These are phyloP conservation scores for Aspergillus ostianus DNA, from an alignment of 495 filamentous ascomycete genomes.

Conservation along the genomic window DNA sequence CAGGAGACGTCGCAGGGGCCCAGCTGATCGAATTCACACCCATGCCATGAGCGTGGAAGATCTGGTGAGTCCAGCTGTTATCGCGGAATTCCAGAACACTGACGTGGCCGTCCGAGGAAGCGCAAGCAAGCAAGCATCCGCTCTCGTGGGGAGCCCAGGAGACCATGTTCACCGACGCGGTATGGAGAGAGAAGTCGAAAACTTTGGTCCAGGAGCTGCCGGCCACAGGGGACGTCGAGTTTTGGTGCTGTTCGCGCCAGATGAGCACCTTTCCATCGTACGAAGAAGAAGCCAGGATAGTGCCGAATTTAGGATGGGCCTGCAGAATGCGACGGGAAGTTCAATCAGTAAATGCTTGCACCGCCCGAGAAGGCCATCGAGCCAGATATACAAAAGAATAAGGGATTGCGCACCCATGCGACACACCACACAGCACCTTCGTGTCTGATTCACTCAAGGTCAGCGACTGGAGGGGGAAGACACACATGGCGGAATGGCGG, in stretches of 20 bases:
- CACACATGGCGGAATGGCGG: neutral
- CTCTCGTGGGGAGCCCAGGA: conserved; percentile 96
- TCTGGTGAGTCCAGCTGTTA: conserved; percentile 78
- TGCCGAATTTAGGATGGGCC: conserved; percentile 97
- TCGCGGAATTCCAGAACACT: conserved; percentile 95
- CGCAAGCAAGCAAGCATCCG: conserved; percentile 91
- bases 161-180: conserved; percentile 92
- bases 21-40: conserved; percentile 95
- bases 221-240: conserved; percentile 41
- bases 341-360: conserved; percentile 3
- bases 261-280: conserved; percentile 98
- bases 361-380: neutral
- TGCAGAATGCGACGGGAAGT: conserved; percentile 20
- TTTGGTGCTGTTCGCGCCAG: conserved; percentile 81
- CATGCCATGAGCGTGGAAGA: conserved; percentile 87
- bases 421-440: conserved; percentile 96
- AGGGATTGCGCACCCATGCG: conserved; percentile 64
- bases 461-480: conserved; percentile 10
- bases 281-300: conserved; percentile 88
- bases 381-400: neutral
- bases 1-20: conserved; percentile 81
- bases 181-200: conserved; percentile 87
- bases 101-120: conserved; percentile 88
- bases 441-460: conserved; percentile 55
- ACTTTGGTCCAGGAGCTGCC: conserved; percentile 70